Evolutionary conservation across 768 basidiomycete species (phyloP).

Genomic region (Lenzites betulinus): DNA sequence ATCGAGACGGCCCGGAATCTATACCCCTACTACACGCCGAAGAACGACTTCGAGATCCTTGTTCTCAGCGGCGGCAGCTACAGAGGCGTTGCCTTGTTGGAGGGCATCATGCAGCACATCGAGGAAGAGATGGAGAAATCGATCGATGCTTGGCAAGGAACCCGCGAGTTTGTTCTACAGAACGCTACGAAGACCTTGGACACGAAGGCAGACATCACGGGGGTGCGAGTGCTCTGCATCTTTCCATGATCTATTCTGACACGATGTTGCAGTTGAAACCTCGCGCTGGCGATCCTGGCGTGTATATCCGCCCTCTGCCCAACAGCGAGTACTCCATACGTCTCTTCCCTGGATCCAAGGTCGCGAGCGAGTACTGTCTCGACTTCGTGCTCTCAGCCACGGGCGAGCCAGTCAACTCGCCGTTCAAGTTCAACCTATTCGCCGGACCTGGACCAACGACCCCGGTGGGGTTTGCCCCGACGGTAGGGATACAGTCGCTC

Average conservation of each 20-base stretch:
- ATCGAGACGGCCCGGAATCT: not conserved
- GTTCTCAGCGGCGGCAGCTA: not conserved
- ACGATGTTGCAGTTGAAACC: not conserved
- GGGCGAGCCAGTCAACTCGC: not conserved
- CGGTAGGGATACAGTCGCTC: not conserved
- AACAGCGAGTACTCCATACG: not conserved
- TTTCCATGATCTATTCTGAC: not conserved
- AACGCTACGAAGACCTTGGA: not conserved
- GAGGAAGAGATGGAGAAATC: not conserved
- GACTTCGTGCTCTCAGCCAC: not conserved
- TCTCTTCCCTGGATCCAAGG: not conserved
- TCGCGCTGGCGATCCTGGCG: not conserved
- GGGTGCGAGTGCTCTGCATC: not conserved
- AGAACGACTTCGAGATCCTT: not conserved
- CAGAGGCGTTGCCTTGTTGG: not conserved
- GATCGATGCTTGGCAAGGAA: not conserved
- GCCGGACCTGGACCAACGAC: not conserved
- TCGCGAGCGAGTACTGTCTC: conserved; percentile 1
- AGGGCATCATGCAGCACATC: not conserved
- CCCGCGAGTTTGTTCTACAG: not conserved
- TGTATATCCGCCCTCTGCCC: not conserved
- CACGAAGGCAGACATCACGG: not conserved
- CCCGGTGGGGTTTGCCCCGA: not conserved
- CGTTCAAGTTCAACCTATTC: not conserved
- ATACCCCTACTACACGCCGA: not conserved